phyloP scores from a whole-genome alignment of 2,329 filamentous ascomycete species.

The Diaporthe sp. region DNA sequence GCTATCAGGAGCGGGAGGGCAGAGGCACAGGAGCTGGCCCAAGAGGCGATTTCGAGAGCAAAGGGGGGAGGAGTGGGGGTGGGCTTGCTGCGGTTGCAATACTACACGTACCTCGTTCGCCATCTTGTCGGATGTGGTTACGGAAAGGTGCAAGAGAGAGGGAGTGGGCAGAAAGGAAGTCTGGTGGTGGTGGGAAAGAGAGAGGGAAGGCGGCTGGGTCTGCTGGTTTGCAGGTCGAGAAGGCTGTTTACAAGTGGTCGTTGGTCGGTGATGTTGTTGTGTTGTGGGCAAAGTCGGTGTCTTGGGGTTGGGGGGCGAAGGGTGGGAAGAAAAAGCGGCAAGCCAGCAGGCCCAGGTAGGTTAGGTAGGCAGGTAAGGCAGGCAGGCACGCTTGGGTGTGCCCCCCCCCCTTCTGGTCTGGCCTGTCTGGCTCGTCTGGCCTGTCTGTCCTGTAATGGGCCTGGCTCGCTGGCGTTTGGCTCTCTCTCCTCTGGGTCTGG shows the following conservation, averaged over 20 bases:
- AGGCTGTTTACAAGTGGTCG: conserved; percentile 38
- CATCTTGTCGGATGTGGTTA: conserved; percentile 46
- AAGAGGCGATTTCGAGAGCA: conserved; percentile 9
- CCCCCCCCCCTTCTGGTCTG: not conserved
- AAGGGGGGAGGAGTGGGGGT: conserved; percentile 39
- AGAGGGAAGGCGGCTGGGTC: conserved; percentile 32
- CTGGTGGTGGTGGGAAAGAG: conserved; percentile 27
- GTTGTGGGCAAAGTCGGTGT: conserved; percentile 34
- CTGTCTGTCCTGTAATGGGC: conserved; percentile 24
- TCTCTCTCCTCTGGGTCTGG: not conserved
- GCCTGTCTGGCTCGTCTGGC: conserved; percentile 15
- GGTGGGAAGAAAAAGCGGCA: conserved; percentile 38
- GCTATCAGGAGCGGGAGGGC: not conserved
- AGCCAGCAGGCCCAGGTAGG: conserved; percentile 32
- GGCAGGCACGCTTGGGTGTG: conserved; percentile 28
- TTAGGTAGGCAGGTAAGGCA: conserved; percentile 20
- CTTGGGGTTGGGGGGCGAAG: conserved; percentile 35
- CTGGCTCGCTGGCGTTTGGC: not conserved
- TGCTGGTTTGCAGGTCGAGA: conserved; percentile 33
- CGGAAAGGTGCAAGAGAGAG: conserved; percentile 37
- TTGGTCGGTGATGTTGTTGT: conserved; percentile 42
- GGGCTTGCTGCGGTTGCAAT: conserved; percentile 1
- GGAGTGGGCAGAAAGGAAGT: conserved; percentile 30
- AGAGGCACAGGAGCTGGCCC: conserved; percentile 12
- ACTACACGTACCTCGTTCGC: conserved; percentile 49